Conservation (phyloP, 352 stramenopile genomes). For the Phytophthora sansomeana region DNA sequence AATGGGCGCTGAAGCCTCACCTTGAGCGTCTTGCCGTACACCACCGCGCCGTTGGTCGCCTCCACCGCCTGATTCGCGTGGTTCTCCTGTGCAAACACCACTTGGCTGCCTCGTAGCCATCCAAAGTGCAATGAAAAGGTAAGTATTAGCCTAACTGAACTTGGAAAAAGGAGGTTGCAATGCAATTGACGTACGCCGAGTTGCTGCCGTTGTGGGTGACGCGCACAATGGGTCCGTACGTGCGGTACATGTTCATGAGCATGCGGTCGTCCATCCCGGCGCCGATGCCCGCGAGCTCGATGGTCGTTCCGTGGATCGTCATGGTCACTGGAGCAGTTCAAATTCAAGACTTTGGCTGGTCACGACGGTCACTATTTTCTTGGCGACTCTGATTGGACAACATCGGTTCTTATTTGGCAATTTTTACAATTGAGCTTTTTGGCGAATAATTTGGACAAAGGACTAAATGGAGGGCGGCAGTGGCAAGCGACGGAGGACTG, state of each 20-base stretch:
- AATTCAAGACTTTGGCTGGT: conserved; percentile 29
- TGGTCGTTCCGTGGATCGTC: conserved; percentile 30
- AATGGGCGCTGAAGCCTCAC: conserved; percentile 55
- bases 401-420: no score
- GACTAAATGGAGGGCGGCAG: background rate
- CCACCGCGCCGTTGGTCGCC: conserved; percentile 59
- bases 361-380: background rate
- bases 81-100: conserved; percentile 42
- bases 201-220: conserved; percentile 54
- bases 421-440: no score
- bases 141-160: background rate
- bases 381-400: no score
- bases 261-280: conserved; percentile 41
- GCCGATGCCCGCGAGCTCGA: conserved; percentile 64
- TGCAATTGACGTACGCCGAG: conserved; percentile 59
- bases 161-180: background rate
- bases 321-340: conserved; percentile 15
- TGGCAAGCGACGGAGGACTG: conserved; percentile 14
- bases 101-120: conserved; percentile 36
- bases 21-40: conserved; percentile 63
- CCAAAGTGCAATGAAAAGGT: background rate
- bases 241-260: conserved; percentile 67
- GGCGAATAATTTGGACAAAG: no score
- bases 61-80: conserved; percentile 48
- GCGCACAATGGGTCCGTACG: conserved; percentile 66